Percentiles rank a stretch among this genome's conserved stretches.
These are phyloP conservation scores for Ganoderma multipileum DNA, from an alignment of 1,284 basidiomycete species.

Conservation along the genomic window DNA sequence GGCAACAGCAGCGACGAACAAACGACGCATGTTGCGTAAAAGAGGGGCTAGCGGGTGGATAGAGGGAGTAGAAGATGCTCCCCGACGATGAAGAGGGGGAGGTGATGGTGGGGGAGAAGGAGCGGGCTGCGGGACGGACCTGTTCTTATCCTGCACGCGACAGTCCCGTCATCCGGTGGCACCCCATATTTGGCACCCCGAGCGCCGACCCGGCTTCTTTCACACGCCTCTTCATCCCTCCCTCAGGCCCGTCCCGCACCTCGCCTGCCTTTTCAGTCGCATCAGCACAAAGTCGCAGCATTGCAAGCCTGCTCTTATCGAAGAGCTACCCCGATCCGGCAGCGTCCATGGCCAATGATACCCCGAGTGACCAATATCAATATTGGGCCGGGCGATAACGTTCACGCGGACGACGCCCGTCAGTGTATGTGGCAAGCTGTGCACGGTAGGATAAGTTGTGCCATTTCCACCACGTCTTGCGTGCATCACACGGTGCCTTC, in stretches of 20 bases:
- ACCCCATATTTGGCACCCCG: slow-evolving; percentile 21
- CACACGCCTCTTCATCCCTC: background rate
- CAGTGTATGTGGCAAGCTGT: slow-evolving; percentile 11
- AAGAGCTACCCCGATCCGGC: slow-evolving; percentile 1
- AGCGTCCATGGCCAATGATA: background rate
- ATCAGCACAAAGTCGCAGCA: background rate
- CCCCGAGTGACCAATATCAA: background rate
- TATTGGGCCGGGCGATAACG: background rate
- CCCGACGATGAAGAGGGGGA: slow-evolving; percentile 33
- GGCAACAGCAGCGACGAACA: slow-evolving; percentile 43
- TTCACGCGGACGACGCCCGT: background rate
- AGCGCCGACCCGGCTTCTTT: slow-evolving; percentile 12
- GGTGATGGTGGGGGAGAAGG: slow-evolving; percentile 33
- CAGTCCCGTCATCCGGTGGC: slow-evolving; percentile 25
- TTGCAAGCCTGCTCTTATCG: background rate
- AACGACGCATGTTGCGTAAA: slow-evolving; percentile 39
- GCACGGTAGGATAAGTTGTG: background rate
- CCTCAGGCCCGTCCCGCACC: background rate
- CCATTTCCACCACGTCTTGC: slow-evolving; percentile 19
- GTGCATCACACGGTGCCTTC: slow-evolving; percentile 27
- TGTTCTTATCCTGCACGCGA: slow-evolving; percentile 30
- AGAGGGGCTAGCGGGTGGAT: slow-evolving; percentile 16
- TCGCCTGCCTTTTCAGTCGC: background rate
- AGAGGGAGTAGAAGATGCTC: slow-evolving; percentile 23
- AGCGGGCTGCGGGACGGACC: slow-evolving; percentile 17